Percentiles rank a stretch among this genome's conserved stretches.
phyloP scores from a whole-genome alignment of 192 early-diverging fungal species.

The Coemansia sp. region DNA sequence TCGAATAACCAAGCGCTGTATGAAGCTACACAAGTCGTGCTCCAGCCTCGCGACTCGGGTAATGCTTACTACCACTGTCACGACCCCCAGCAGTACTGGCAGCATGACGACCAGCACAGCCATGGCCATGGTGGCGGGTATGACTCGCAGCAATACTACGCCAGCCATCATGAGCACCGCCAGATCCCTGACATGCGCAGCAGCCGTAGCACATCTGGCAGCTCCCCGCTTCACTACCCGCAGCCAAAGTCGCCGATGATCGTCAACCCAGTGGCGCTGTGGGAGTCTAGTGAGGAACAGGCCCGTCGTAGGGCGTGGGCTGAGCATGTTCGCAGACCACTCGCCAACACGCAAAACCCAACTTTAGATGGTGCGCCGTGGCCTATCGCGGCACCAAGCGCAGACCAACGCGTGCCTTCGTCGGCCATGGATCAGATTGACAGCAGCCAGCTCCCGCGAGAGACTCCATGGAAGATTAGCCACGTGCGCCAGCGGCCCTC shows the following conservation, averaged over 20 bases:
- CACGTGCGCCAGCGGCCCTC: constrained; percentile 46
- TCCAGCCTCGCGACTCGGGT: constrained; percentile 21
- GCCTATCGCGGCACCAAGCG: not conserved
- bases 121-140: not conserved
- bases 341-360: not conserved
- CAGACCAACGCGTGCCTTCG: constrained; percentile 13
- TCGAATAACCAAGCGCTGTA: constrained; percentile 33
- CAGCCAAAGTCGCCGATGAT: constrained; percentile 49
- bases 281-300: constrained; percentile 53
- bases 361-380: not conserved
- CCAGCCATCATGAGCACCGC: not conserved
- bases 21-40: constrained; percentile 50
- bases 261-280: constrained; percentile 54
- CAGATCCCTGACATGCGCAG: not conserved
- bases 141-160: not conserved
- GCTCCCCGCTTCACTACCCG: constrained; percentile 45
- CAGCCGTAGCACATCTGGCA: constrained; percentile 16
- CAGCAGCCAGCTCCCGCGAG: constrained; percentile 45
- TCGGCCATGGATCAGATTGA: constrained; percentile 44
- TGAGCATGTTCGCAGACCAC: constrained; percentile 19
- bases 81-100: not conserved
- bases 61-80: not conserved
- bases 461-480: constrained; percentile 52
- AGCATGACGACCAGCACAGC: not conserved
- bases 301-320: constrained; percentile 47